These are phyloP conservation scores for Bipolaris victoriae DNA, from an alignment of 2,329 filamentous ascomycete species.

Conservation along the genomic window DNA sequence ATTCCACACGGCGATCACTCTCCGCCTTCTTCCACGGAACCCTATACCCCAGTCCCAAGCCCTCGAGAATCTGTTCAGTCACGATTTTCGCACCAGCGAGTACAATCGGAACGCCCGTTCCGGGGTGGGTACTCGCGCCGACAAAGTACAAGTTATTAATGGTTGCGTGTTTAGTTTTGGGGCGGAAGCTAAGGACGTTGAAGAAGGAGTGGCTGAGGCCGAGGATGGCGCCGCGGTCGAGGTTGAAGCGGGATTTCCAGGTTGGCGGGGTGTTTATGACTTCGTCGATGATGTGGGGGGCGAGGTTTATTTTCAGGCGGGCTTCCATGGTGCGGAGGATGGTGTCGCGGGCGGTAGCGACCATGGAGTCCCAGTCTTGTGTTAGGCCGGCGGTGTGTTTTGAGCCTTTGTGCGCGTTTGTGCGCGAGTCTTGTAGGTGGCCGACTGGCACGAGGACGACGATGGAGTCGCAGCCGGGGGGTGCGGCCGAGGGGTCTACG, in stretches of 20 bases:
- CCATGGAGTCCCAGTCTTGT: conserved; percentile 68
- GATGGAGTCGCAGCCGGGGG: conserved; percentile 67
- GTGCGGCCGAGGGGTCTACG: conserved; percentile 71
- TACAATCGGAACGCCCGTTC: conserved; percentile 76
- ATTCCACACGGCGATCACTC: conserved; percentile 1
- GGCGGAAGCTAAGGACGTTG: conserved; percentile 72
- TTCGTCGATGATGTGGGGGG: conserved; percentile 64
- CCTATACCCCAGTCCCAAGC: conserved; percentile 24
- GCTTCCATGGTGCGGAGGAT: conserved; percentile 66
- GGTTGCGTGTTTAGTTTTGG: conserved; percentile 60
- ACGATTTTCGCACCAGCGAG: conserved; percentile 72
- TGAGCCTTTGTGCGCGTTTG: conserved; percentile 49
- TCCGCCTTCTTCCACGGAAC: conserved; percentile 49
- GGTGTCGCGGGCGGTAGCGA: conserved; percentile 63
- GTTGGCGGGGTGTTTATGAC: conserved; percentile 68
- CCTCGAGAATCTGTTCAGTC: conserved; percentile 59
- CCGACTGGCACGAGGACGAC: conserved; percentile 76
- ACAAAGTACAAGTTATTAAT: conserved; percentile 70
- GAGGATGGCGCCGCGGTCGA: conserved; percentile 76
- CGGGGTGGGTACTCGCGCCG: conserved; percentile 76
- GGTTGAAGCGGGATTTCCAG: conserved; percentile 73
- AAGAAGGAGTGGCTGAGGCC: conserved; percentile 76
- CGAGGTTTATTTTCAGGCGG: conserved; percentile 64
- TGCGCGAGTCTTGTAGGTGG: conserved; percentile 60
- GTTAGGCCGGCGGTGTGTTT: conserved; percentile 51